Base-by-base conservation (phyloP, 2,329 filamentous ascomycete genomes). In the Thermoascus crustaceus region DNA sequence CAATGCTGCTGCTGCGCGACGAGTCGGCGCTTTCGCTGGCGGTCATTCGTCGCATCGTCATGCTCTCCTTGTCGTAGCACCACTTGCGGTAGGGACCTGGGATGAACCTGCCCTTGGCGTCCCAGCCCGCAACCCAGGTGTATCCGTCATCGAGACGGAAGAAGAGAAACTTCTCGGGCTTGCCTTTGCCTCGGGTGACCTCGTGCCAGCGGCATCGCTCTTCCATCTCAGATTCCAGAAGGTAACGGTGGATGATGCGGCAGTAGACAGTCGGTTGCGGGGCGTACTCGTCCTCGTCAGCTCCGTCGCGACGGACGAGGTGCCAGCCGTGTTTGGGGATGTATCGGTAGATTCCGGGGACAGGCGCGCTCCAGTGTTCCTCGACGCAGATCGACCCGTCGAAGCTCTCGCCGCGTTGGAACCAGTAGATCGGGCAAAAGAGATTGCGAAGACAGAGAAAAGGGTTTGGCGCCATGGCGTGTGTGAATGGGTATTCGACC, bases 91-190 rank as follows among this genome's bases (percentile, higher is more conserved):
- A 71, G 3, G 67, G 67, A 1, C 67, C 68, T 3, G 66, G 66
- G 27, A 71, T 64, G 49, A 72, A 72, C n/a, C 55, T 58, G 35
- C 66, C 68, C 25, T 68, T 52, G 14, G 60, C 54, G 44, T 71
- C 67, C 67, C 67, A 71, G 41, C 64, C 68, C 24, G 66, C 59
- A 23, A 72, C 67, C 67, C 67, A 72, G 35, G 64, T 60, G 30
- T 63, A 48, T 22, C 63, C 66, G 32, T 71, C 64, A 37, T 72
- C 68, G 18, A 72, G 60, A 8, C 55, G 61, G 53, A 72, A 71
- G 53, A 71, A 72, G 37, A 64, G 55, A 11, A 62, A 60, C 42
- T 57, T 50, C 34, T 63, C 52, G 7, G 54, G 50, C 36, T 57
- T 59, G 34, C 57, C 57, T 17, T 54, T 52, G 11, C 58, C 51